Base-by-base conservation (phyloP, 352 stramenopile genomes). In the Pythium myriotylum region DNA sequence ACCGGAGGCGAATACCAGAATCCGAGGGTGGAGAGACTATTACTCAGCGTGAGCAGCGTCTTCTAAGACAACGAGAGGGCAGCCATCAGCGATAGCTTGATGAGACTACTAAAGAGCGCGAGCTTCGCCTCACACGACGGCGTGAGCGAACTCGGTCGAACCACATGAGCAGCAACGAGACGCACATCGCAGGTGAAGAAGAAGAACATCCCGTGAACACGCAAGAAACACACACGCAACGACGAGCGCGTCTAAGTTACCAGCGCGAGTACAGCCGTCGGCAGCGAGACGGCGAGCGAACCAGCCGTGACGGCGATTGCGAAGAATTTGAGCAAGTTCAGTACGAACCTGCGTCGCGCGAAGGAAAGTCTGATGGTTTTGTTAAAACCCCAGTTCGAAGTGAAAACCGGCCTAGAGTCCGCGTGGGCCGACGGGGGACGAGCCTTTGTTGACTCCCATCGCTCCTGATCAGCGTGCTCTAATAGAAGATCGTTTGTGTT, bases 121-220 rank as follows among this genome's bases (percentile, higher is more conserved):
- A 56, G 22, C 49, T 20, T 43, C 49, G 49, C 19, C 32, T 56
- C 29, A 23, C 49, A 3, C 33, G 35, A 6, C 49, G 46, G 37
- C 49, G 49, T 3, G 49, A 56, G 27, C 33, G 33, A n/a, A 56
- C 32, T 33, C n/a, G 49, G 3, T 20, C 5, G 29, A 17, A n/a
- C n/a, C n/a, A n/a, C n/a, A n/a, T n/a, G 49, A 13, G 41, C 26
- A 41, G n/a, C 24, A 26, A 51, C 45, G 23, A 51, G 7, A 4
- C 24, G 35, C 9, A 20, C 2, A 8, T 37, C 17, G 12, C 10
- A 24, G 2, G 45, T 20, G n/a, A n/a, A n/a, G n/a, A n/a, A n/a
- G n/a, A n/a, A n/a, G n/a, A n/a, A n/a, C n/a, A n/a, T n/a, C n/a
- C n/a, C n/a, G n/a, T n/a, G n/a, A n/a, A n/a, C n/a, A n/a, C n/a